These are phyloP conservation scores for Candida ficus DNA, from an alignment of 805 yeast genomes.

Conservation along the genomic window DNA sequence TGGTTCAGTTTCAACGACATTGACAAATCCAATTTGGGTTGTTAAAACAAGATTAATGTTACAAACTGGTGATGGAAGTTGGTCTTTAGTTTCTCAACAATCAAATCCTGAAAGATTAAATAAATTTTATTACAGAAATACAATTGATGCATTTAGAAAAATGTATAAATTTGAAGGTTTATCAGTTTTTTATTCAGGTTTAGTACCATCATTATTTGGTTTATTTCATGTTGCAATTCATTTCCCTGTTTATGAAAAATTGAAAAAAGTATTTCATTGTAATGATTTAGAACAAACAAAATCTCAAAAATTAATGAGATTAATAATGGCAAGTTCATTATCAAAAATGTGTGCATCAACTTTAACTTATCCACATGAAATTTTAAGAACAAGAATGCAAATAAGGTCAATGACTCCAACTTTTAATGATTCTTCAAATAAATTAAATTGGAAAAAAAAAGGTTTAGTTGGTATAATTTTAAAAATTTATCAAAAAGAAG, in stretches of 20 bases:
- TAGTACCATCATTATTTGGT: conserved; percentile 87
- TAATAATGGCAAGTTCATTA: conserved; percentile 64
- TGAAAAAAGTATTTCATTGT: conserved; percentile 49
- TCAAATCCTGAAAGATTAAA: conserved; percentile 14
- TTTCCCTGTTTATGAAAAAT: conserved; percentile 86
- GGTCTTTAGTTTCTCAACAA: conserved; percentile 11
- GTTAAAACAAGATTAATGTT: conserved; percentile 93
- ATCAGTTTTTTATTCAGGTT: conserved; percentile 78
- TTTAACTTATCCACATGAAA: conserved; percentile 93
- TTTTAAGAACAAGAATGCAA: conserved; percentile 87
- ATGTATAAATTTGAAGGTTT: conserved; percentile 81
- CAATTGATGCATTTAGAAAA: conserved; percentile 74
- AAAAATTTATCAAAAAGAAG: conserved; percentile 51
- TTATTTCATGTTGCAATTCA: conserved; percentile 92
- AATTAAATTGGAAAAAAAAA: conserved; percentile 4
- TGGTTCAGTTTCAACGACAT: conserved; percentile 77
- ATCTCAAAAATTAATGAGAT: conserved; percentile 31
- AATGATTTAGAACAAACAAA: conserved; percentile 20
- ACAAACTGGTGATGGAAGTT: conserved; percentile 41
- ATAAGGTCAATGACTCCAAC: conserved; percentile 31
- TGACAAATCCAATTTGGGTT: conserved; percentile 97
- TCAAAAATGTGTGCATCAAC: conserved; percentile 88
- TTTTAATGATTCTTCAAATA: conserved; percentile 14
- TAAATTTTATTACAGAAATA: conserved; percentile 55
- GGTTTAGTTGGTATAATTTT: conserved; percentile 20